Evolutionary conservation across 192 early-diverging fungal species (phyloP), one percentile per base, ranked within the genome.

Genomic region (Haplosporangium gracile): DNA sequence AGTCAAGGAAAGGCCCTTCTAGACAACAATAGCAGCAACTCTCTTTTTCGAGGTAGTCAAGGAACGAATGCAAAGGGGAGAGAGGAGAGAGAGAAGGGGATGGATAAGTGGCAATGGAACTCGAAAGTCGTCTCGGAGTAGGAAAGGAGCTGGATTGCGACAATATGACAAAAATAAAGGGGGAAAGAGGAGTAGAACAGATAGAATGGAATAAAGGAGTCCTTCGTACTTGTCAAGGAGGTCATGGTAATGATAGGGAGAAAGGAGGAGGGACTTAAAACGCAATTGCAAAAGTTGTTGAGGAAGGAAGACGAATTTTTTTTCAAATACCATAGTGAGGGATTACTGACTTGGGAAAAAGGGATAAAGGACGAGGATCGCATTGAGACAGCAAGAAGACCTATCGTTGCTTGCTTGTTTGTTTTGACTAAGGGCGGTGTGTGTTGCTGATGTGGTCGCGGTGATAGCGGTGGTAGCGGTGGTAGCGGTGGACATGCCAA

Each of bases 141-240:
- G 9, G n/a, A 57, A 9, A 26, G 55, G 9, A 26, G 24, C 22
- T 24, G n/a, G 9, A 32, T 29, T 0, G 29, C n/a, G 29, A 26
- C 15, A 15, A 65, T 4, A n/a, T 15, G 9, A 9, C n/a, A 29
- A 63, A 63, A 29, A 29, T 29, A 63, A 65, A 13, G 29, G 26
- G 29, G 29, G 8, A 29, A 10, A 29, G 60, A 32, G 11, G 26
- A 29, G n/a, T 57, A n/a, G 55, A 32, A 63, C 47, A 51, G n/a
- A n/a, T n/a, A n/a, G 11, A 63, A 63, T 63, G 60, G 60, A 65
- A 65, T 65, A 65, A 65, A 65, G 60, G 60, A 65, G 57, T 63
- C 5, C 0, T 11, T 11, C 24, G 49, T 22, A 53, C 20, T n/a
- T 63, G 10, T 29, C 0, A 63, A 63, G 1, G 53, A 53, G 49